Percentiles rank a stretch among this genome's conserved stretches.
Evolutionary conservation across 2,329 filamentous ascomycete species (phyloP).

Genomic region (Aspergillus carbonarius): DNA sequence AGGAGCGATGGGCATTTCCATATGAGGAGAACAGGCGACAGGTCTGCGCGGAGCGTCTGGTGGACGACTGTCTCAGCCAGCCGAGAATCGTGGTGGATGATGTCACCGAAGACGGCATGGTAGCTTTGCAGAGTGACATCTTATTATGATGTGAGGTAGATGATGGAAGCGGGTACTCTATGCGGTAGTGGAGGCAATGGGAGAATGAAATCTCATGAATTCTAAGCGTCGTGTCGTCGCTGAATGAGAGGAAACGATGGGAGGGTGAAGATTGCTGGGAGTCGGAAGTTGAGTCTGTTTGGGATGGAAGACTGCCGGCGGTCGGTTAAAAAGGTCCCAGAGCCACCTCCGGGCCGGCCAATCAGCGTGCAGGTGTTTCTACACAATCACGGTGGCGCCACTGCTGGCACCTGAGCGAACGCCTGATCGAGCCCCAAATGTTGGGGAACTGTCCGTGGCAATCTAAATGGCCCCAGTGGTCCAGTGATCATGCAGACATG

Average conservation of each 20-base stretch:
- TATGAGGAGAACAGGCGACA: conserved; percentile 51
- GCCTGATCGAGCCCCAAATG: conserved; percentile 1
- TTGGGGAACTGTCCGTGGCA: background rate
- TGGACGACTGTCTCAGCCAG: conserved; percentile 38
- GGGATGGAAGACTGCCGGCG: conserved; percentile 21
- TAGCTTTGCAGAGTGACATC: conserved; percentile 43
- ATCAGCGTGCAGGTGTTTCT: conserved; percentile 42
- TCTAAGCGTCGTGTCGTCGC: conserved; percentile 11
- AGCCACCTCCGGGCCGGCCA: conserved; percentile 30
- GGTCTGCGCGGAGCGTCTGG: conserved; percentile 40
- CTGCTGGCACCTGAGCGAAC: conserved; percentile 12
- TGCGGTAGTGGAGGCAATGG: conserved; percentile 13
- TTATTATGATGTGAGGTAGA: conserved; percentile 12
- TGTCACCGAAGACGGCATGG: conserved; percentile 44
- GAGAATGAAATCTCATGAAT: conserved; percentile 4
- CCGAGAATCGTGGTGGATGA: conserved; percentile 46
- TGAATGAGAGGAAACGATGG: background rate
- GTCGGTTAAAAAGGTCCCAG: conserved; percentile 28
- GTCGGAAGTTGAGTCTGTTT: conserved; percentile 21
- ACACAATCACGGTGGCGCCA: conserved; percentile 35
- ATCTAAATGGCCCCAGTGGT: background rate
- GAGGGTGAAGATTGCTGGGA: conserved; percentile 12
- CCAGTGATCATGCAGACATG: background rate
- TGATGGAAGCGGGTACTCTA: conserved; percentile 15
- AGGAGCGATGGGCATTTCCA: conserved; percentile 42